phyloP scores from a whole-genome alignment of 1,284 basidiomycete genomes.

The Paramarasmius palmivorus region DNA sequence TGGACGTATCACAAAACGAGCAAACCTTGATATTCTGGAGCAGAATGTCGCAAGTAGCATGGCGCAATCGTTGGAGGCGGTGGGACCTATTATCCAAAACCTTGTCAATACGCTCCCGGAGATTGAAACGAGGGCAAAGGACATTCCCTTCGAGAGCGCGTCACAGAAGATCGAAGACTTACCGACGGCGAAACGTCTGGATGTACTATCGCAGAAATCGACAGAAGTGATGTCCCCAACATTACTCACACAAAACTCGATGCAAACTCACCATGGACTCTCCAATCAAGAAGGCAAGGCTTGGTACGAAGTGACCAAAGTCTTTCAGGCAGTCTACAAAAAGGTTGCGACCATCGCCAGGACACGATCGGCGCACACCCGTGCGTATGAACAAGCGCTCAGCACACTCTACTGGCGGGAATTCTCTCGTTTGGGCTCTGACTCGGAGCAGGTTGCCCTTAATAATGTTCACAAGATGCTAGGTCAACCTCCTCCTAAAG shows the following conservation, averaged over 20 bases:
- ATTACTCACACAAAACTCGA: slow-evolving; percentile 12
- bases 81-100: slow-evolving; percentile 17
- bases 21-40: slow-evolving; percentile 53
- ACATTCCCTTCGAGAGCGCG: background rate
- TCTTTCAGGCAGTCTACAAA: slow-evolving; percentile 34
- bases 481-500: slow-evolving; percentile 15
- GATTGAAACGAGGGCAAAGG: slow-evolving; percentile 18
- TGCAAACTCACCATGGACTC: slow-evolving; percentile 28
- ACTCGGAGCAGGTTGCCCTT: slow-evolving; percentile 41
- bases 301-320: slow-evolving; percentile 35
- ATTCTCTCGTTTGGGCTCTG: slow-evolving; percentile 24
- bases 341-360: slow-evolving; percentile 30
- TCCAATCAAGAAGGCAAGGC: slow-evolving; percentile 25
- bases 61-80: slow-evolving; percentile 31
- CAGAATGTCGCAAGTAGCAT: slow-evolving; percentile 47
- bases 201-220: background rate
- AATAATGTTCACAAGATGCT: slow-evolving; percentile 29
- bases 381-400: slow-evolving; percentile 49
- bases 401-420: slow-evolving; percentile 43
- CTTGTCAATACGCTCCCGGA: slow-evolving; percentile 20
- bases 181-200: background rate
- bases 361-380: slow-evolving; percentile 43
- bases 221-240: slow-evolving; percentile 13
- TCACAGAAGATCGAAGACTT: background rate
- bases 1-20: slow-evolving; percentile 51